Base-by-base conservation (phyloP, 2,329 filamentous ascomycete genomes). In the Trichoderma harzianum region DNA sequence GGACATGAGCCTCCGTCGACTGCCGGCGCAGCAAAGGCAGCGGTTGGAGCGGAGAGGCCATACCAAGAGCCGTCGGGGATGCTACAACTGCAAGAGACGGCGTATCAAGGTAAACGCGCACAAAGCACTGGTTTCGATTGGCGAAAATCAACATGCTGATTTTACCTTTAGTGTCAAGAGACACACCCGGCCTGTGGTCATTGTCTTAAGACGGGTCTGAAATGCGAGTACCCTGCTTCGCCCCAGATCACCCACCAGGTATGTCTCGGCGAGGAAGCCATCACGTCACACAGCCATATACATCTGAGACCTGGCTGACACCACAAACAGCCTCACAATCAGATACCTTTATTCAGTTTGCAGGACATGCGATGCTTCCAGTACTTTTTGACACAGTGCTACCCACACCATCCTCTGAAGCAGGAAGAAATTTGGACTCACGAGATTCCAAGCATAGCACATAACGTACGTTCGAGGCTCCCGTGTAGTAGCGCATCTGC, bases 291-390 rank as follows among this genome's bases (percentile, higher is more conserved):
- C 32, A 7, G 11, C 30, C 64, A n/a, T 32, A 7, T 3, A 14
- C 26, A 14, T 14, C 14, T 28, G 12, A 28, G 5, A 47, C 8
- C 10, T 30, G 11, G 36, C 69, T 75, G 47, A 72, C 60, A 62
- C 8, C 30, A 14, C 12, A 21, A 16, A 14, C 74, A 89, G 86
- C 87, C 87, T n/a, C 85, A 86, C 73, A 81, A 86, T 74, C 87
- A 87, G 74, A 84, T 88, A n/a, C 87, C 86, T 3, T 78, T 89
- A 0, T 90, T 90, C 77, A 89, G 84, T 67, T 76, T 90, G 70
- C 86, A 88, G 64, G 90, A 92, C 75, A 91, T 92, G 89, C 86
- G 89, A 47, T 86, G 91, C 78, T 92, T 92, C 75, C 90, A 92
- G 77, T 89, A 92, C 78, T 92, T 91, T 74, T 80, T 92, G 18